phyloP scores from a whole-genome alignment of 768 basidiomycete species.

The Roridomyces roridus region DNA sequence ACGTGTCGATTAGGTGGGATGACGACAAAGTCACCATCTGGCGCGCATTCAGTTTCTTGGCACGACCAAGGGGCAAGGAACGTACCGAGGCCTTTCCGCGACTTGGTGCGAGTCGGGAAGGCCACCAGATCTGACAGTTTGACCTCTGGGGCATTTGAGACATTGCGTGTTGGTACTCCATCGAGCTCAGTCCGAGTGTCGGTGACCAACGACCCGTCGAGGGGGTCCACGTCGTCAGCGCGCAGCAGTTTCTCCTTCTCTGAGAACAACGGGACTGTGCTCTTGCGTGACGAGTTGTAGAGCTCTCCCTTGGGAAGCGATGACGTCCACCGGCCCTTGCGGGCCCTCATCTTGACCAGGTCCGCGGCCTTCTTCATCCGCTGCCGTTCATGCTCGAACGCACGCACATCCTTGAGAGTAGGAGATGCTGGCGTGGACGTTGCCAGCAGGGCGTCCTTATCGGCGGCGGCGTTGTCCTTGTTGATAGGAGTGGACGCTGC shows the following conservation, averaged over 20 bases:
- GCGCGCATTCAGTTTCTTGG: background rate
- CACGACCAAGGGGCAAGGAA: conserved; percentile 11
- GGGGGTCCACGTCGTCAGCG: conserved; percentile 23
- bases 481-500: conserved; percentile 15
- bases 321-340: conserved; percentile 33
- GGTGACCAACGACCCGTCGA: conserved; percentile 19
- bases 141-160: conserved; percentile 31
- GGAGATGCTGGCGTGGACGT: conserved; percentile 22
- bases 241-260: conserved; percentile 26
- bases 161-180: conserved; percentile 12
- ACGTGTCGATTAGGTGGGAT: conserved; percentile 60
- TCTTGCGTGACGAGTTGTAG: conserved; percentile 22
- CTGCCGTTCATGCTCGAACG: conserved; percentile 57
- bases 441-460: conserved; percentile 23
- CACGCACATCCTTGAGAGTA: conserved; percentile 48
- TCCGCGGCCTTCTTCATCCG: conserved; percentile 51
- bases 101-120: conserved; percentile 36
- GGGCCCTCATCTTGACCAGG: conserved; percentile 40
- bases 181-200: conserved; percentile 6
- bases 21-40: conserved; percentile 63
- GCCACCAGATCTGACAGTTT: conserved; percentile 40
- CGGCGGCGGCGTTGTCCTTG: conserved; percentile 14
- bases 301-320: conserved; percentile 22
- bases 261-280: conserved; percentile 4
- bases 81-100: conserved; percentile 50